Evolutionary conservation across 176 grass and related monocot species (phyloP), one percentile per base, ranked within the genome.

Genomic region (Leersia perrieri): DNA sequence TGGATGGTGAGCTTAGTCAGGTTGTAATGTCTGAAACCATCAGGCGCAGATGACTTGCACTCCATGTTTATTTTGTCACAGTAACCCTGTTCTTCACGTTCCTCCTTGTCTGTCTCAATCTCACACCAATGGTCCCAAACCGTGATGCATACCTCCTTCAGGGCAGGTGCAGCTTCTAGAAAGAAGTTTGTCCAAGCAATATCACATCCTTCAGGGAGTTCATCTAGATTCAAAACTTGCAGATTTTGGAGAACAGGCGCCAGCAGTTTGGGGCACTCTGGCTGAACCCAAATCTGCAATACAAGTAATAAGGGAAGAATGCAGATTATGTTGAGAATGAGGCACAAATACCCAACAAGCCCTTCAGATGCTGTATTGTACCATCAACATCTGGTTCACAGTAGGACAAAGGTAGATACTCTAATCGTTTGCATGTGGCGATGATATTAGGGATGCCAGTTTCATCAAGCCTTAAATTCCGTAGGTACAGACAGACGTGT

Each of bases 251-350:
- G 20, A 18, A 74, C 45, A 74, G 71, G 71, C 10, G 18, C 29
- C 5, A 73, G 45, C 71, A 73, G 18, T 73, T 73, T 33, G 11
- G 45, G 71, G 71, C 44, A 53, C 51, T 73, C 71, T 12, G 70
- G 70, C 12, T 51, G 28, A 73, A 73, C 70, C 70, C 44, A 73
- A 73, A 73, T 73, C 29, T 73, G 5, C 10, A 41, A 73, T 11
- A 55, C 9, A 74, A 57, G 30, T 53, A 55, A 31, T 47, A 74
- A n/a, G 22, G 5, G 5, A 45, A 45, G 42, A 14, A 45, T 45
- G 0, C 14, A 45, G 42, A 16, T 45, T 45, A 45, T 1, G 42
- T 45, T 5, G 3, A 45, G 13, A 45, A 45, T 4, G 3, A 16
- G 13, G 42, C 13, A 45, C 42, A 45, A 45, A 45, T 45, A 45